These are phyloP conservation scores for Aspergillus terreus DNA, from an alignment of 2,329 filamentous ascomycete species.

Conservation along the genomic window DNA sequence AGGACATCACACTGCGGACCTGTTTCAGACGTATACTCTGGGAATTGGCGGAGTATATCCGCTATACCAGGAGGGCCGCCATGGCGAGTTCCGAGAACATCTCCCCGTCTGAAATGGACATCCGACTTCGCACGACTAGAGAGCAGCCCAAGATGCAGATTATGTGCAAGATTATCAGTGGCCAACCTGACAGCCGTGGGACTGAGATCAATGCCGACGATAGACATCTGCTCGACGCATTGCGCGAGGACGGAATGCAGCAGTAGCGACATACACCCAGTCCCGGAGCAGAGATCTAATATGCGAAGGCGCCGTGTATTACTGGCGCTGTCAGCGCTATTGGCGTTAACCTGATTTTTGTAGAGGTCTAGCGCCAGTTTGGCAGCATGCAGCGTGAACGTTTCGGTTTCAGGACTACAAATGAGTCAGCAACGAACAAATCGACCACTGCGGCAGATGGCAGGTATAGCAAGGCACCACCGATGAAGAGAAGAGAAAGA, in stretches of 20 bases:
- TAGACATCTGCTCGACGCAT: conserved; percentile 41
- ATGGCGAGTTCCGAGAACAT: conserved; percentile 31
- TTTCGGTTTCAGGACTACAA: conserved; percentile 63
- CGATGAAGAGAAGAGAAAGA: neutral
- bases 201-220: conserved; percentile 75
- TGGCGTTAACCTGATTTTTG: neutral
- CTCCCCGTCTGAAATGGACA: conserved; percentile 47
- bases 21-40: neutral
- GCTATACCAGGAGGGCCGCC: conserved; percentile 9
- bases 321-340: neutral
- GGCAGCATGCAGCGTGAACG: conserved; percentile 59
- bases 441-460: neutral
- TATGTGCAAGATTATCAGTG: conserved; percentile 57
- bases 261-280: conserved; percentile 82
- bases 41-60: conserved; percentile 9
- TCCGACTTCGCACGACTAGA: conserved; percentile 24
- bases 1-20: conserved; percentile 57
- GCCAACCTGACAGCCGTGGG: conserved; percentile 62
- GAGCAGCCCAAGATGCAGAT: conserved; percentile 34
- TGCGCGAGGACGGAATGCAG: conserved; percentile 60
- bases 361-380: conserved; percentile 34
- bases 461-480: too few species aligned
- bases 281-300: conserved; percentile 85
- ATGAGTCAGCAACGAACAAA: neutral
- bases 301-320: conserved; percentile 49